A percentile compares a stretch with the other conserved stretches of the same genome.
Conservation (phyloP, 441 rosid species). For the Jatropha multifida region DNA sequence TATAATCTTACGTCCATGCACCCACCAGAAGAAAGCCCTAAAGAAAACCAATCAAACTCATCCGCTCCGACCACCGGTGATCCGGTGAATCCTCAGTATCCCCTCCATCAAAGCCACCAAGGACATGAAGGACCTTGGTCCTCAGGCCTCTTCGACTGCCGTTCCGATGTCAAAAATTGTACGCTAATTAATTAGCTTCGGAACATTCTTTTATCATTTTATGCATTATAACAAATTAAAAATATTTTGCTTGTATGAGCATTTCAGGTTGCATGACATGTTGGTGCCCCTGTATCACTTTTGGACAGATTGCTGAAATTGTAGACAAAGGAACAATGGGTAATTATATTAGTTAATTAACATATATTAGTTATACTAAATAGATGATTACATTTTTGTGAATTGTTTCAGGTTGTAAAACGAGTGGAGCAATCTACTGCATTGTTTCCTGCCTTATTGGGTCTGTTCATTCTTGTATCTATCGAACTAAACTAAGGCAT, state of each 20-base stretch:
- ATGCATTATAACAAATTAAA: no score
- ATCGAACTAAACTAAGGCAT: constrained; percentile 29
- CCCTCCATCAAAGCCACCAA: constrained; percentile 1
- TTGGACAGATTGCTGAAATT: constrained; percentile 65
- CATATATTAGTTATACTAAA: no score
- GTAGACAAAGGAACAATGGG: constrained; percentile 43
- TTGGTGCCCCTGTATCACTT: constrained; percentile 71
- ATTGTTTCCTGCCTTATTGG: constrained; percentile 10
- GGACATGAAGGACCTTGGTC: constrained; percentile 25
- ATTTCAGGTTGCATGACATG: constrained; percentile 55
- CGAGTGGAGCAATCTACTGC: constrained; percentile 25
- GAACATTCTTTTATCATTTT: no score
- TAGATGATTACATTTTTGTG: no score
- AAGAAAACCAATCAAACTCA: neutral
- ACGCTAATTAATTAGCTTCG: neutral
- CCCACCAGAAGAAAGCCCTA: neutral
- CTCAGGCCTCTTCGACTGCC: constrained; percentile 26
- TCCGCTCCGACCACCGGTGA: neutral
- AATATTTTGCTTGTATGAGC: neutral
- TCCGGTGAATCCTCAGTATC: neutral
- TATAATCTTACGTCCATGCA: neutral
- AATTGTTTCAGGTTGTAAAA: constrained; percentile 26
- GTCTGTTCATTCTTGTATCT: constrained; percentile 28
- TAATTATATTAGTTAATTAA: no score
- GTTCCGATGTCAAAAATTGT: constrained; percentile 23